Evolutionary conservation across 169 alveolate species (phyloP).

Genomic region (Neospora caninum): DNA sequence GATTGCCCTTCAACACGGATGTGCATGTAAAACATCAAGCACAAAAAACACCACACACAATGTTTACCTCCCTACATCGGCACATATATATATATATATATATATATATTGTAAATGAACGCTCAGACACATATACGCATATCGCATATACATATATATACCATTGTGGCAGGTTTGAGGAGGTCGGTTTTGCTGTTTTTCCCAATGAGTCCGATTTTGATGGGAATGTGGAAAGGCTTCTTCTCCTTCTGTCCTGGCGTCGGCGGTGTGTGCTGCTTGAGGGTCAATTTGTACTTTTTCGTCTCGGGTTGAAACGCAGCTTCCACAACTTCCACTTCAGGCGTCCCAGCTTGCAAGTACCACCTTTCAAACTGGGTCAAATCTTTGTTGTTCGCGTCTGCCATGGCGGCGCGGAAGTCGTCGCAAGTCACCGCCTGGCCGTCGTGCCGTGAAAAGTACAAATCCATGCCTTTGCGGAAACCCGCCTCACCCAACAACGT

Average conservation of each 20-base stretch:
- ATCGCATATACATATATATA: background rate
- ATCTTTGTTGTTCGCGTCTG: slow-evolving; percentile 83
- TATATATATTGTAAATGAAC: background rate
- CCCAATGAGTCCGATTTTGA: slow-evolving; percentile 84
- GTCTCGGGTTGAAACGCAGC: slow-evolving; percentile 69
- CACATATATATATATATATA: background rate
- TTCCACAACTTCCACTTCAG: slow-evolving; percentile 71
- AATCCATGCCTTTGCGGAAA: slow-evolving; percentile 91
- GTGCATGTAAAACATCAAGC: too few relatives aligned
- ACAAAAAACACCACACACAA: too few relatives aligned
- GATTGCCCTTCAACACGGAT: too few relatives aligned
- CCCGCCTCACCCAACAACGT: slow-evolving; percentile 91
- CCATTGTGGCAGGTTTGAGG: slow-evolving; percentile 48
- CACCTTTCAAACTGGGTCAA: slow-evolving; percentile 90
- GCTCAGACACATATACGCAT: background rate
- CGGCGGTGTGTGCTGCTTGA: slow-evolving; percentile 86
- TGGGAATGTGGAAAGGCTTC: slow-evolving; percentile 89
- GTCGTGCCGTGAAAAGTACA: slow-evolving; percentile 91
- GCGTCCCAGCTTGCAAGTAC: slow-evolving; percentile 83
- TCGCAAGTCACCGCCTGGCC: slow-evolving; percentile 93
- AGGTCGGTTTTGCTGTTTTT: slow-evolving; percentile 77
- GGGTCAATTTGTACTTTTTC: slow-evolving; percentile 75
- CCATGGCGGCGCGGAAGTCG: slow-evolving; percentile 93
- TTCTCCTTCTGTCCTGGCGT: slow-evolving; percentile 88
- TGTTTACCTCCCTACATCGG: background rate